Percentiles rank a stretch among this genome's conserved stretches.
phyloP scores from a whole-genome alignment of 2,329 filamentous ascomycete genomes.

The Gremmenia infestans region DNA sequence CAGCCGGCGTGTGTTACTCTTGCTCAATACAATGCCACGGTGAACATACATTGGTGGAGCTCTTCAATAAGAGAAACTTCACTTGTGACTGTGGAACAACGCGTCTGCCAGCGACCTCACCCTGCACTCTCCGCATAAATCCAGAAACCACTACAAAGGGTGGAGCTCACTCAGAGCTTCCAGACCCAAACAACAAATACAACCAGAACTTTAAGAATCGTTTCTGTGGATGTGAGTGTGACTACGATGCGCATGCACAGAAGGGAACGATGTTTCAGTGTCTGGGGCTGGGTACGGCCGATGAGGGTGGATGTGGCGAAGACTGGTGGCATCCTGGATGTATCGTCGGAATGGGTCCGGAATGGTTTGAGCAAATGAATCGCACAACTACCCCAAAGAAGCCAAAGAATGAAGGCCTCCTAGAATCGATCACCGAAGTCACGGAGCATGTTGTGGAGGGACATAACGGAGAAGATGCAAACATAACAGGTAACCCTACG shows the following conservation, averaged over 20 bases:
- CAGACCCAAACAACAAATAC: conserved; percentile 74
- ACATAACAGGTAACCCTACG: conserved; percentile 8
- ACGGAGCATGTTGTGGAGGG: conserved; percentile 33
- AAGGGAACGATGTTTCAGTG: conserved; percentile 99
- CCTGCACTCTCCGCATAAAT: conserved; percentile 73
- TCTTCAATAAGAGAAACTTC: conserved; percentile 94
- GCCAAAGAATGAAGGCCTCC: conserved; percentile 29
- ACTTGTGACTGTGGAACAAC: conserved; percentile 94
- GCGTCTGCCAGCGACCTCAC: conserved; percentile 59
- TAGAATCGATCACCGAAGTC: conserved; percentile 49
- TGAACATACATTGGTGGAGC: conserved; percentile 89
- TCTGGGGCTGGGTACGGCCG: conserved; percentile 71
- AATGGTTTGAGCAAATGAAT: conserved; percentile 58
- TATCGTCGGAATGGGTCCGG: conserved; percentile 71
- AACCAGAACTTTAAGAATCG: conserved; percentile 92
- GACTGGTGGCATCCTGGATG: conserved; percentile 98
- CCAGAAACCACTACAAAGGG: conserved; percentile 70
- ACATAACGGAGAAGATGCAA: conserved; percentile 12
- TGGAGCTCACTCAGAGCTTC: conserved; percentile 68
- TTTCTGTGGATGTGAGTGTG: conserved; percentile 84
- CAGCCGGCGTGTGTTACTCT: conserved; percentile 89
- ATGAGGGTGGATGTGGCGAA: conserved; percentile 87
- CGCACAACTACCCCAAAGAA: conserved; percentile 31
- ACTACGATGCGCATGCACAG: conserved; percentile 84
- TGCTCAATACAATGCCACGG: conserved; percentile 97